Percentiles rank a stretch among this genome's conserved stretches.
These are phyloP conservation scores for Oryza punctata DNA, from an alignment of 176 grass and related monocot genomes.

Conservation along the genomic window DNA sequence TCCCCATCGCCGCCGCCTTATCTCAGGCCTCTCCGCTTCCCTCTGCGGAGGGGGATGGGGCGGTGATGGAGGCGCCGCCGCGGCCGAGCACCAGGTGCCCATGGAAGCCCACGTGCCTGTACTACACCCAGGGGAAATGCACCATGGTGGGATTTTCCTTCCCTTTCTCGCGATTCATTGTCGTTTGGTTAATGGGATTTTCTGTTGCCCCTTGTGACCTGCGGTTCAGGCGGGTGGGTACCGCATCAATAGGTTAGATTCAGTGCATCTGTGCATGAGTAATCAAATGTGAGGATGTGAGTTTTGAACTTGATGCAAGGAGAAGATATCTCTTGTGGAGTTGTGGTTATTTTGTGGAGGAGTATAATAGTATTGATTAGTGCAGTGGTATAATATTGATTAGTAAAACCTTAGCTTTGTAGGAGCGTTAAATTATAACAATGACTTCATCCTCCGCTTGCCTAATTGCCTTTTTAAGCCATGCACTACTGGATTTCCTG, in stretches of 20 bases:
- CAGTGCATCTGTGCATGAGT: background rate
- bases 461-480: background rate
- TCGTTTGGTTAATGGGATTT: background rate
- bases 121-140: constrained; percentile 83
- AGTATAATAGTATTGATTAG: background rate
- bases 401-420: background rate
- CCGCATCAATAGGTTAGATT: background rate
- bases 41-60: constrained; percentile 12
- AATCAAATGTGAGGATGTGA: background rate
- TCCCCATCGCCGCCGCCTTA: constrained; percentile 2
- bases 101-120: constrained; percentile 91
- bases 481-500: background rate
- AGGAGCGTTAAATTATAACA: background rate
- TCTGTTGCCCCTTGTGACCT: background rate
- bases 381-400: background rate
- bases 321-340: background rate
- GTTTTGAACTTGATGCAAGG: background rate
- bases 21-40: constrained; percentile 21
- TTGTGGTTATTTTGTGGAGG: background rate
- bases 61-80: constrained; percentile 18
- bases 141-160: constrained; percentile 60
- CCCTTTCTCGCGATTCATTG: background rate
- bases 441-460: background rate
- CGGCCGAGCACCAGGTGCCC: constrained; percentile 22
- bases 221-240: background rate